These are phyloP conservation scores for Alternaria gansuensis DNA, from an alignment of 2,329 filamentous ascomycete genomes.

Conservation along the genomic window DNA sequence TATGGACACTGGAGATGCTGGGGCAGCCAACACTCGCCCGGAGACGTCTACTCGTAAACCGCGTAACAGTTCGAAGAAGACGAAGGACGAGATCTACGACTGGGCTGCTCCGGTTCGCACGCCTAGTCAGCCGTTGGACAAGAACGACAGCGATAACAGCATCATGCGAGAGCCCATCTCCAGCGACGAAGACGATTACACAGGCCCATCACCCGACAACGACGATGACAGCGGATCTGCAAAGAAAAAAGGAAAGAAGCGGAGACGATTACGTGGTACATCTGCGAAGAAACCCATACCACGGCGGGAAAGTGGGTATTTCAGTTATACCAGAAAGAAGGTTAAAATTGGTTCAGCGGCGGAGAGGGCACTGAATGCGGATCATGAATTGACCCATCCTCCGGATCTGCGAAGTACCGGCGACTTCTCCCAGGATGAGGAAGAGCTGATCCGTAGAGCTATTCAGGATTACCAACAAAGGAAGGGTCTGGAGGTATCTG, in stretches of 20 bases:
- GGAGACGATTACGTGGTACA: background rate
- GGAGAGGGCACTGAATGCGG: constrained; percentile 25
- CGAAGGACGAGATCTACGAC: background rate
- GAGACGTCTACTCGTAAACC: background rate
- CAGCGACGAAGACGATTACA: constrained; percentile 4
- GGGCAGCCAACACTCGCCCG: background rate
- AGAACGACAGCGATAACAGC: background rate
- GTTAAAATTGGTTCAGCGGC: constrained; percentile 14
- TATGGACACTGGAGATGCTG: background rate
- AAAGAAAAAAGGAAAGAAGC: background rate
- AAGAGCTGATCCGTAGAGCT: constrained; percentile 37
- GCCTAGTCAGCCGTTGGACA: background rate
- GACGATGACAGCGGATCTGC: background rate
- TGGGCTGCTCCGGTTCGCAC: constrained; percentile 12
- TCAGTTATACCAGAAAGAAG: background rate
- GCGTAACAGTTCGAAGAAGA: background rate
- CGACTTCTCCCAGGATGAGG: constrained; percentile 33
- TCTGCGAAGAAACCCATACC: background rate
- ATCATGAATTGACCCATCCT: constrained; percentile 24
- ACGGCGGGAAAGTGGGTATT: background rate
- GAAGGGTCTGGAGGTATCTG: constrained; percentile 22
- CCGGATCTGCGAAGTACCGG: constrained; percentile 28
- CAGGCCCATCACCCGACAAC: background rate
- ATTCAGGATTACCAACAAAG: constrained; percentile 34
- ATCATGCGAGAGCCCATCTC: constrained; percentile 7